A percentile compares a stretch with the other conserved stretches of the same genome.
These are phyloP conservation scores for Hypoxylon crocopeplum DNA, from an alignment of 495 filamentous ascomycete species.

Conservation along the genomic window DNA sequence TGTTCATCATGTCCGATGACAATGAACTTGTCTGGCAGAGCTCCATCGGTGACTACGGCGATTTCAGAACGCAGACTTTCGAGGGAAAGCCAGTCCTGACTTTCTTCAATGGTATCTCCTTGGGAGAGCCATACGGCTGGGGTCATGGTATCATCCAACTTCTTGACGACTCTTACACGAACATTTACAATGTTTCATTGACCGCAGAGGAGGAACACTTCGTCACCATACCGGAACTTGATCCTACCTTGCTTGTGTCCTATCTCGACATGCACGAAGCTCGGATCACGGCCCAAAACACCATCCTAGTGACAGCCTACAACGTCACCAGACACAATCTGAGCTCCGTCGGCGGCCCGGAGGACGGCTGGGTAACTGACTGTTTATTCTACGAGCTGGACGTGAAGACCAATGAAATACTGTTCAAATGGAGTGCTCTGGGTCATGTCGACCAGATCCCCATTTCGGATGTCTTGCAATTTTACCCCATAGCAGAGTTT, in stretches of 20 bases:
- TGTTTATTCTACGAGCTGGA: conserved; percentile 31
- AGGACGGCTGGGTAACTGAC: conserved; percentile 30
- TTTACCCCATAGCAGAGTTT: conserved; percentile 20
- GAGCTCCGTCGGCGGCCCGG: conserved; percentile 42
- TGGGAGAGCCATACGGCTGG: conserved; percentile 45
- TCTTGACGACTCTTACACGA: conserved; percentile 57
- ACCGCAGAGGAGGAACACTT: conserved; percentile 18
- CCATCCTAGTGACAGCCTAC: conserved; percentile 53
- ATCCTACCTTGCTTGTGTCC: conserved; percentile 18
- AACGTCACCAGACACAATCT: conserved; percentile 46
- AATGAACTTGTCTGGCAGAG: conserved; percentile 32
- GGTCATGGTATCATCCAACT: conserved; percentile 55
- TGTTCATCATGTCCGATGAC: conserved; percentile 34
- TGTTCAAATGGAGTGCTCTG: conserved; percentile 23
- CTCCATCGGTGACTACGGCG: conserved; percentile 12
- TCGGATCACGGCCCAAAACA: conserved; percentile 52
- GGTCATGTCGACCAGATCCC: conserved; percentile 24
- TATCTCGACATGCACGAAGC: conserved; percentile 51
- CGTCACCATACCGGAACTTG: conserved; percentile 17
- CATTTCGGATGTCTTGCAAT: conserved; percentile 17
- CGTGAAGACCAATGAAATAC: conserved; percentile 23
- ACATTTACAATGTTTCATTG: conserved; percentile 47
- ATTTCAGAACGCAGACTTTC: conserved; percentile 45
- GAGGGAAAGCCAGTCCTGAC: conserved; percentile 51
- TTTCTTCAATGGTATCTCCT: conserved; percentile 57